Conservation (phyloP, 495 filamentous ascomycete species). For the Xylaria curta region DNA sequence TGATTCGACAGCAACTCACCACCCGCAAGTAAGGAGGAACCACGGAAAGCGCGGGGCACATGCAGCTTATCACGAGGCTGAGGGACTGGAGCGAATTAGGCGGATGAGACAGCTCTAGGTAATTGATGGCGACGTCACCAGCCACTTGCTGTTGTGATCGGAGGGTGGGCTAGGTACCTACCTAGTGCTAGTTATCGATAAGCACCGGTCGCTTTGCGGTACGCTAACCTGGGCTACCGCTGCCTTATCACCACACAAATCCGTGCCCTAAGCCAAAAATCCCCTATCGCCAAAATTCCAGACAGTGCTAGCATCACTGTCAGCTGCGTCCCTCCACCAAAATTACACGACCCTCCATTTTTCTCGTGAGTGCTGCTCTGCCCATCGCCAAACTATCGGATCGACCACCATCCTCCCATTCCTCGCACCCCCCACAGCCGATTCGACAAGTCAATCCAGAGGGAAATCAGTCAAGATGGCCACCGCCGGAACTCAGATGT, state of each 20-base stretch:
- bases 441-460: conserved; percentile 36
- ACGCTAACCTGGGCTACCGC: conserved; percentile 9
- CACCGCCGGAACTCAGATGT: conserved; percentile 61
- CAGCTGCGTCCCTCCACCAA: conserved; percentile 28
- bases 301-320: conserved; percentile 33
- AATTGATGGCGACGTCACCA: conserved; percentile 24
- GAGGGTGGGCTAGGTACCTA: not conserved
- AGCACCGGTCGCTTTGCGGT: not conserved
- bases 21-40: not conserved
- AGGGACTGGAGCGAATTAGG: conserved; percentile 5
- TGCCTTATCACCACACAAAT: conserved; percentile 36
- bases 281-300: conserved; percentile 29
- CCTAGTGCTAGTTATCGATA: conserved; percentile 17
- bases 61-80: conserved; percentile 24
- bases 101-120: not conserved
- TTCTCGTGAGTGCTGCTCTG: conserved; percentile 28
- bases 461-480: conserved; percentile 55
- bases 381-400: conserved; percentile 30
- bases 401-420: conserved; percentile 26
- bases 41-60: conserved; percentile 23
- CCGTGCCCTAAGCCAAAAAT: conserved; percentile 41
- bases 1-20: not conserved
- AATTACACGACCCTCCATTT: conserved; percentile 27
- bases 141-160: conserved; percentile 4
- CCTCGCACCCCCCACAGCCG: conserved; percentile 25